Evolutionary conservation across 2,329 filamentous ascomycete species (phyloP).

Genomic region (Neofusicoccum ribis): DNA sequence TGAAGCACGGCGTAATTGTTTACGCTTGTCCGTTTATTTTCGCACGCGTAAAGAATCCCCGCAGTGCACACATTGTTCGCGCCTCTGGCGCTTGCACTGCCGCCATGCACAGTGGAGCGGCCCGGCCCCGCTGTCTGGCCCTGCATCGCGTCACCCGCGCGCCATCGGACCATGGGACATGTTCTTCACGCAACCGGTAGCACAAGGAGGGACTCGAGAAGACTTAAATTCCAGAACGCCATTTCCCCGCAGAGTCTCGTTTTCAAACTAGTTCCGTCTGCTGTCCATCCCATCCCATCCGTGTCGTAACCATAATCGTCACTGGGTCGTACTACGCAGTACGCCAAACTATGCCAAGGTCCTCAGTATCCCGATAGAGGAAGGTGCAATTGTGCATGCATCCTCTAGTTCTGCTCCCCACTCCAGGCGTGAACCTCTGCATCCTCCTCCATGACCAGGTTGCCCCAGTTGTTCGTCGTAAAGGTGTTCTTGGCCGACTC

Average conservation of each 20-base stretch:
- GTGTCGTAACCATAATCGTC: background rate
- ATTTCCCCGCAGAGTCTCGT: background rate
- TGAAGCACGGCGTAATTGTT: background rate
- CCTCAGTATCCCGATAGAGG: background rate
- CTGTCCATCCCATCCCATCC: background rate
- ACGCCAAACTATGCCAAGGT: background rate
- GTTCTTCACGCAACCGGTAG: constrained; percentile 1
- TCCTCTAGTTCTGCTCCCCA: background rate
- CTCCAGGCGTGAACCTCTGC: constrained; percentile 53
- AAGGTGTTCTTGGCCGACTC: constrained; percentile 60
- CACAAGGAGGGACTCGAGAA: background rate
- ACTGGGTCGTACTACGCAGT: too few relatives aligned
- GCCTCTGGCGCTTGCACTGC: background rate
- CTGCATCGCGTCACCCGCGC: constrained; percentile 10
- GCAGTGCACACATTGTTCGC: background rate
- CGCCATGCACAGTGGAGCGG: constrained; percentile 3
- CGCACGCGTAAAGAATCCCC: background rate
- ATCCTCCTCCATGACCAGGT: constrained; percentile 75
- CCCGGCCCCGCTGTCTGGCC: constrained; percentile 10
- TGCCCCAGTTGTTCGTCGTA: constrained; percentile 57
- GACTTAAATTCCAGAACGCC: background rate
- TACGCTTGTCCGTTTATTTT: background rate
- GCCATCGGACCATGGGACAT: background rate
- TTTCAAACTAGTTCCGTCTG: background rate
- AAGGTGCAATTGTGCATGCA: background rate